These are phyloP conservation scores for Tilletiopsis washingtonensis DNA, from an alignment of 1,284 basidiomycete genomes.

Conservation along the genomic window DNA sequence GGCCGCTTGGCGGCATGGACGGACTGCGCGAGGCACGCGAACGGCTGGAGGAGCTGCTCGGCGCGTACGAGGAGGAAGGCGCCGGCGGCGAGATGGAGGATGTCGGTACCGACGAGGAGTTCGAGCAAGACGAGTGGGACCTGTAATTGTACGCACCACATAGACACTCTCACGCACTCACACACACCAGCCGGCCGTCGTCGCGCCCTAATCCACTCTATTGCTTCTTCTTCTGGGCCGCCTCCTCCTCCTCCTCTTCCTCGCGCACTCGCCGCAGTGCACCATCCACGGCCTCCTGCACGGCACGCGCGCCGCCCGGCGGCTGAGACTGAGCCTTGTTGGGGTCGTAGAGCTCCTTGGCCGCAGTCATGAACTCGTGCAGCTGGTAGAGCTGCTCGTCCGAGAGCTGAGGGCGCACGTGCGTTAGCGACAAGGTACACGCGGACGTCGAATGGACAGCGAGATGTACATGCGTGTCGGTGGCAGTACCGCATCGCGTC, in stretches of 20 bases:
- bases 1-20: constrained; percentile 22
- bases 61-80: constrained; percentile 20
- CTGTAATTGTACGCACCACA: constrained; percentile 5
- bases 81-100: constrained; percentile 15
- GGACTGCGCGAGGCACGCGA: constrained; percentile 35
- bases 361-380: constrained; percentile 41
- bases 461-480: too few species aligned
- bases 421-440: too few species aligned
- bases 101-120: constrained; percentile 34
- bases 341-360: constrained; percentile 34
- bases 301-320: constrained; percentile 1
- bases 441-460: too few species aligned
- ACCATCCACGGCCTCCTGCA: constrained; percentile 5
- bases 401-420: constrained; percentile 19
- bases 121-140: constrained; percentile 25
- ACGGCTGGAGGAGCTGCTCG: constrained; percentile 27
- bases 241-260: not conserved
- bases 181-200: too few species aligned
- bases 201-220: too few species aligned
- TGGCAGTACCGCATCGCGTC: too few species aligned
- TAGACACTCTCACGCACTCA: too few species aligned
- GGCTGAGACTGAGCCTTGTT: constrained; percentile 4
- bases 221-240: not conserved
- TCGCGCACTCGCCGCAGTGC: not conserved
- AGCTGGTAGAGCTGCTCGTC: constrained; percentile 48